Conservation (phyloP, 495 filamentous ascomycete species). For the Cercophora sp. region DNA sequence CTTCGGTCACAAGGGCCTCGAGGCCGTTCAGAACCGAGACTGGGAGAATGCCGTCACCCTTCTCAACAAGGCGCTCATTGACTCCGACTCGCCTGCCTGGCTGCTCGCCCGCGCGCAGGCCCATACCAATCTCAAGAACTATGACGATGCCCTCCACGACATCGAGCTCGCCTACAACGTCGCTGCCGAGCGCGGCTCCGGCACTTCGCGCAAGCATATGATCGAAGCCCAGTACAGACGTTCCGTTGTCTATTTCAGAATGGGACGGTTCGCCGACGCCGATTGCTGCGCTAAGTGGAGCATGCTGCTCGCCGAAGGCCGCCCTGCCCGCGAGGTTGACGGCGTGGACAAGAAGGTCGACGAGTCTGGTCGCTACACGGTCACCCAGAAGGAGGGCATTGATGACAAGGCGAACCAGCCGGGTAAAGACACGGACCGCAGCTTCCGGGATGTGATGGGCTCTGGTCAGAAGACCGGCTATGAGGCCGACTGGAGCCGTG, state of each 20-base stretch:
- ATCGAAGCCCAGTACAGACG: conserved; percentile 76
- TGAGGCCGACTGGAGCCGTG: conserved; percentile 32
- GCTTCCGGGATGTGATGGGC: not conserved
- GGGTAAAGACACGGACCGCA: conserved; percentile 8
- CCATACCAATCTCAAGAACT: conserved; percentile 57
- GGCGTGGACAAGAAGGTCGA: conserved; percentile 38
- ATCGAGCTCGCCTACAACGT: conserved; percentile 69
- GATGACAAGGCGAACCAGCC: conserved; percentile 27
- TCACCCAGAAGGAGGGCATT: conserved; percentile 25
- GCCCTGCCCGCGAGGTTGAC: conserved; percentile 37
- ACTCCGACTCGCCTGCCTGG: conserved; percentile 71
- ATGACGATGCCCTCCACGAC: conserved; percentile 65
- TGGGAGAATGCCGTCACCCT: conserved; percentile 63
- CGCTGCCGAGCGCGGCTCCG: conserved; percentile 61
- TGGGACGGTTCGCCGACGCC: conserved; percentile 73
- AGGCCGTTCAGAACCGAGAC: conserved; percentile 60
- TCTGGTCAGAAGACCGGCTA: conserved; percentile 19
- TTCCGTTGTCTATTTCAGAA: conserved; percentile 65
- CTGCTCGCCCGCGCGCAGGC: conserved; percentile 85
- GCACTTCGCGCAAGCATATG: conserved; percentile 69
- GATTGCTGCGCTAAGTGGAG: conserved; percentile 66
- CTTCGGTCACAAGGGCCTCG: conserved; percentile 37
- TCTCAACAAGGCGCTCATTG: conserved; percentile 71
- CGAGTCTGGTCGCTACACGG: conserved; percentile 35
- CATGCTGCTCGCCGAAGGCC: conserved; percentile 50